These are phyloP conservation scores for Globisporangium paroecandrum DNA, from an alignment of 352 stramenopile genomes.

Conservation along the genomic window DNA sequence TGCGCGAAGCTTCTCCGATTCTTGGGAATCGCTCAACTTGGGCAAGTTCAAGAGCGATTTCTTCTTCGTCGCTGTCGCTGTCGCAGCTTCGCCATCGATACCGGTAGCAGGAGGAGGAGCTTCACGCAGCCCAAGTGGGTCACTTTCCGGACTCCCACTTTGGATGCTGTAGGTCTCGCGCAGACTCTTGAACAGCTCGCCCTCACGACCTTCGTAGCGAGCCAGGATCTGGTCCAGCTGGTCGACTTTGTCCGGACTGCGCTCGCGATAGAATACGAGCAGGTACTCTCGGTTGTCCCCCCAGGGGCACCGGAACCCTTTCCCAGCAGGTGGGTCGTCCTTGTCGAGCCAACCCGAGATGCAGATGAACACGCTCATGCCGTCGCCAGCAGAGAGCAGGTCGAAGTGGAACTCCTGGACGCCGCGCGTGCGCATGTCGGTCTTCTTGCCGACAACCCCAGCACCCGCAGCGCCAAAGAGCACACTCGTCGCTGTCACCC, in stretches of 20 bases:
- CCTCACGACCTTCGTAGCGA: not conserved
- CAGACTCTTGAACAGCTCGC: not conserved
- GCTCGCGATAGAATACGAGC: not conserved
- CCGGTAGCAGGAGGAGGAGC: not conserved
- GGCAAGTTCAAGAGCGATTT: slow-evolving; percentile 5
- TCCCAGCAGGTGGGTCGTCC: not conserved
- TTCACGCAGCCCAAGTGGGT: slow-evolving; percentile 38
- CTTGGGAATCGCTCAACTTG: slow-evolving; percentile 3
- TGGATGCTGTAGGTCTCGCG: slow-evolving; percentile 13
- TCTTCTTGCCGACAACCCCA: slow-evolving; percentile 77
- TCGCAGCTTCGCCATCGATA: not conserved
- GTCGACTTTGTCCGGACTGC: not conserved
- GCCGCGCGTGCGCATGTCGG: slow-evolving; percentile 63
- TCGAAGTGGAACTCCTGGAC: slow-evolving; percentile 84
- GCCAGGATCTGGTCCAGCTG: not conserved
- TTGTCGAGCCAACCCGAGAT: not conserved
- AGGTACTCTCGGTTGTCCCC: not conserved
- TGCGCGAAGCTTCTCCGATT: slow-evolving; percentile 32
- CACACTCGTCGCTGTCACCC: slow-evolving; percentile 68
- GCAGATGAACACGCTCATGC: slow-evolving; percentile 20
- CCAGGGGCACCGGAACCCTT: not conserved
- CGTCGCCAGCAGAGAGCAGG: slow-evolving; percentile 65
- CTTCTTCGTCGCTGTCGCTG: not conserved
- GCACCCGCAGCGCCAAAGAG: slow-evolving; percentile 78
- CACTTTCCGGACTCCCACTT: slow-evolving; percentile 18